Evolutionary conservation across 371 early-diverging fungal species (phyloP).

Genomic region (Encephalitozoon romaleae): DNA sequence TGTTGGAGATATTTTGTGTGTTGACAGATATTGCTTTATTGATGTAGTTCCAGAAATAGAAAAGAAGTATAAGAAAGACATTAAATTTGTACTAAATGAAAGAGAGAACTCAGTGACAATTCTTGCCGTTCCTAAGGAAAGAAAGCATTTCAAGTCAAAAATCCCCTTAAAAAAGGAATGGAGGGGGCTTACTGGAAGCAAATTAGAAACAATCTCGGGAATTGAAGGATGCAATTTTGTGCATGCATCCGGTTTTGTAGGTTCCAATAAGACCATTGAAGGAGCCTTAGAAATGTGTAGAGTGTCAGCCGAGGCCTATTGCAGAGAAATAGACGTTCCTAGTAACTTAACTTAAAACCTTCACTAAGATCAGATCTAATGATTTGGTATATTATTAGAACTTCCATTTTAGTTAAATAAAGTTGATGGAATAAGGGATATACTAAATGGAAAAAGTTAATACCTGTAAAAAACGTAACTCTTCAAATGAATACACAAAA

Average conservation of each 20-base stretch:
- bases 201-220: constrained; percentile 67
- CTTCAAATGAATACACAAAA: no score
- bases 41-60: constrained; percentile 39
- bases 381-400: background rate
- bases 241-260: constrained; percentile 72
- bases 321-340: background rate
- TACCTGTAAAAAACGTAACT: no score
- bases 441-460: background rate
- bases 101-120: constrained; percentile 18
- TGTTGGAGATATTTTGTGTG: constrained; percentile 27
- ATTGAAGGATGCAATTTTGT: constrained; percentile 81
- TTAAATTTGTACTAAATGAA: constrained; percentile 36
- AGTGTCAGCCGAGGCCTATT: background rate
- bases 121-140: constrained; percentile 67
- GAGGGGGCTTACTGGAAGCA: constrained; percentile 81
- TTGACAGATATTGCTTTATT: background rate
- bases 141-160: constrained; percentile 72
- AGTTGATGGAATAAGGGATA: background rate
- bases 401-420: background rate
- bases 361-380: background rate
- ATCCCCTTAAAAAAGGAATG: constrained; percentile 80
- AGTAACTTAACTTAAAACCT: background rate
- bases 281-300: constrained; percentile 56
- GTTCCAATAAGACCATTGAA: constrained; percentile 39
- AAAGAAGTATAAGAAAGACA: constrained; percentile 22